Conservation (phyloP, 495 filamentous ascomycete genomes). For the Aspergillus homomorphus region DNA sequence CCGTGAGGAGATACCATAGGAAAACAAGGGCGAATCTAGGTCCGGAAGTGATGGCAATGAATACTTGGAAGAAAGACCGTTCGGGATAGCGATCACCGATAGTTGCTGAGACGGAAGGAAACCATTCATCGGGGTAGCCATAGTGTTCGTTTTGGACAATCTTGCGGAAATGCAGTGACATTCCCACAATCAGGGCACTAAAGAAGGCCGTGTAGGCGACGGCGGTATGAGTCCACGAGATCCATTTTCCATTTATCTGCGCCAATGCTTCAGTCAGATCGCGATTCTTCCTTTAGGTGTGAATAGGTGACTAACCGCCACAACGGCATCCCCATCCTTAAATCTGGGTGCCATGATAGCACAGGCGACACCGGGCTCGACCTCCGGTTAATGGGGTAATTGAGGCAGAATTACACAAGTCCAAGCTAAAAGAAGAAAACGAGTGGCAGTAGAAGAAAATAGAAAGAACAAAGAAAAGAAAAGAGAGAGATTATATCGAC, state of each 20-base stretch:
- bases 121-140: conserved; percentile 98
- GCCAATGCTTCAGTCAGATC: conserved; percentile 4
- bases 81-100: conserved; percentile 98
- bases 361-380: conserved; percentile 19
- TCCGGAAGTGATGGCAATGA: conserved; percentile 94
- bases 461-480: conserved; percentile 19
- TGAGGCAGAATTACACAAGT: conserved; percentile 23
- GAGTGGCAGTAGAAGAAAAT: conserved; percentile 18
- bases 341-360: conserved; percentile 72
- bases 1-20: conserved; percentile 88
- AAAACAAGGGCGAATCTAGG: conserved; percentile 90
- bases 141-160: conserved; percentile 98
- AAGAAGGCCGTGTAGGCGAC: conserved; percentile 88
- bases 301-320: conserved; percentile 54
- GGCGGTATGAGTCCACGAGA: conserved; percentile 82
- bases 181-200: conserved; percentile 81
- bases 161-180: conserved; percentile 87
- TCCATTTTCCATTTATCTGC: conserved; percentile 84
- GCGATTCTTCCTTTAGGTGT: conserved; percentile 2
- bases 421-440: conserved; percentile 28
- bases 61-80: conserved; percentile 91
- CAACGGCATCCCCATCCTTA: conserved; percentile 85
- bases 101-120: conserved; percentile 96
- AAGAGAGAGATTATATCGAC: conserved; percentile 22
- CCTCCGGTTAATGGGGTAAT: conserved; percentile 13